Percentiles rank a stretch among this genome's conserved stretches.
These are phyloP conservation scores for Metschnikowia cubensis DNA, from an alignment of 805 yeast species.

Conservation along the genomic window DNA sequence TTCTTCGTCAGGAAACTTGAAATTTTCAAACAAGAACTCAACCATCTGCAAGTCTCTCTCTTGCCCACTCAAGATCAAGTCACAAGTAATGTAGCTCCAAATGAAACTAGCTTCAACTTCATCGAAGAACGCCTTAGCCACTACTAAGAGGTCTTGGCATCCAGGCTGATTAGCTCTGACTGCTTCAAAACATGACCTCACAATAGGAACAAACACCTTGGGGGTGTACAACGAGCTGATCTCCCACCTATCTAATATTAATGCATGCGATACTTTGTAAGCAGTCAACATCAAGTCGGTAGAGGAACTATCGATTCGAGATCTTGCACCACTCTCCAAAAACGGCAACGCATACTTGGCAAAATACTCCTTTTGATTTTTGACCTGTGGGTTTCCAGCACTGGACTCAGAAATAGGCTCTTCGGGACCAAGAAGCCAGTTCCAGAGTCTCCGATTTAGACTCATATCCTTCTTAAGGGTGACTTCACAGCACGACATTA, in stretches of 20 bases:
- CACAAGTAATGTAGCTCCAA: conserved; percentile 60
- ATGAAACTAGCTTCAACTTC: conserved; percentile 77
- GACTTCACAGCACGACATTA: conserved; percentile 62
- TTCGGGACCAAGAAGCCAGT: conserved; percentile 86
- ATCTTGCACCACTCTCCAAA: conserved; percentile 51
- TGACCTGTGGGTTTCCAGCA: conserved; percentile 30
- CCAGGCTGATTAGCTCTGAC: neutral
- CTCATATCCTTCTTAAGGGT: conserved; percentile 89
- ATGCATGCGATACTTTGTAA: conserved; percentile 56
- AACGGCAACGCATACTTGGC: conserved; percentile 48
- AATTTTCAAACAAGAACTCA: conserved; percentile 56
- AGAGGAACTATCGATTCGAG: conserved; percentile 34
- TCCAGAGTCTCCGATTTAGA: conserved; percentile 88
- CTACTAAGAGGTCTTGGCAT: conserved; percentile 42
- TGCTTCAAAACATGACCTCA: conserved; percentile 42
- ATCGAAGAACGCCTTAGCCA: conserved; percentile 74
- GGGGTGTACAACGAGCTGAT: conserved; percentile 77
- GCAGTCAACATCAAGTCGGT: conserved; percentile 43
- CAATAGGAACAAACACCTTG: conserved; percentile 58
- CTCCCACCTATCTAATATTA: conserved; percentile 93
- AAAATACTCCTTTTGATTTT: conserved; percentile 46
- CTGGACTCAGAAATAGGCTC: conserved; percentile 1
- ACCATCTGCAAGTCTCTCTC: conserved; percentile 43
- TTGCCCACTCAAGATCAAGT: conserved; percentile 33
- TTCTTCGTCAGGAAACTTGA: conserved; percentile 83